Base-by-base conservation (phyloP, 1,284 basidiomycete species). In the Pisolithus thermaeus region DNA sequence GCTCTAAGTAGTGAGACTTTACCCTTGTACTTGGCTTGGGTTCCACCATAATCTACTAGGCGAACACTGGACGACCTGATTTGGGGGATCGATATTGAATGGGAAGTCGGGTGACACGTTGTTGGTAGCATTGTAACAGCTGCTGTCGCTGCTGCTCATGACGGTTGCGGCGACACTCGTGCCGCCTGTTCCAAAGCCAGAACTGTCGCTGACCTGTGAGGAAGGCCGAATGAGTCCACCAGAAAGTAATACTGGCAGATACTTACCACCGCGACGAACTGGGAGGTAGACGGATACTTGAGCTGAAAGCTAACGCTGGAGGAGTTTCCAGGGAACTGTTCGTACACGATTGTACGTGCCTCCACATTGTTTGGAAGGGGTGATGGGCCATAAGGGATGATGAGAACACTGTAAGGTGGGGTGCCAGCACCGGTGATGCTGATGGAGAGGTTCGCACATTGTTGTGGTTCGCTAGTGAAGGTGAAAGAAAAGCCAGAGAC, bases 261-360 rank as follows among this genome's bases (percentile, higher is more conserved):
- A 80, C 86, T 70, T 61, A 89, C 87, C 61, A 89, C 83, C 2
- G 82, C 80, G 22, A 91, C 83, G 54, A 90, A 83, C 58, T 83
- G 79, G 1, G 86, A 84, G 60, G 79, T 74, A 45, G 69, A 73
- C 0, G 88, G 87, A 61, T 78, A 91, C 25, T 74, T 76, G 48
- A 90, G 73, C 61, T 77, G 70, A 63, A 90, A 84, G 39, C 65
- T 74, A 35, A 79, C 59, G 25, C 72, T 68, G 0, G 71, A 70
- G 0, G 68, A 63, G 42, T 65, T 58, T 23, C 65, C 74, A 28
- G 71, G 57, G 59, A 88, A 88, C 6, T 73, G 61, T 22, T 79
- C 64, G 56, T 77, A 75, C 44, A 83, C 63, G 44, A 90, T 84
- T 43, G 63, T 78, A 41, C 88, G 74, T 28, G 75, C 83, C 65